Evolutionary conservation across 208 protist genomes (phyloP), one percentile per base, ranked within the genome.

Genomic region (Naegleria lovaniensis): DNA sequence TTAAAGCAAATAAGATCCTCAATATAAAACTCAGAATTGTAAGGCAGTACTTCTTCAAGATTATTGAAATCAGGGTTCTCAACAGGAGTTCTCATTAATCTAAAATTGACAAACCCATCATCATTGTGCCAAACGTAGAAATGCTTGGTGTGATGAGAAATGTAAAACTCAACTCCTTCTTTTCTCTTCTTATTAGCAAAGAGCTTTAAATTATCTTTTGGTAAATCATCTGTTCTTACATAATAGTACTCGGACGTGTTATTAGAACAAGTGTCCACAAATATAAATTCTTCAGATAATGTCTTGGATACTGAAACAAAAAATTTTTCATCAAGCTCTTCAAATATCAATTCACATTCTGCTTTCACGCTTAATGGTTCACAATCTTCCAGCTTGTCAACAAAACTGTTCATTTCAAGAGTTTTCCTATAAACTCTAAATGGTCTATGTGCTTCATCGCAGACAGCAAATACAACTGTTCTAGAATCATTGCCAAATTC

Each of bases 61-160:
- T 58, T 39, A 11, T 88, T 13, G 9, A 58, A 58, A 29, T 15
- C 9, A n/a, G 6, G 9, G 9, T 58, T 39, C 13, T 36, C 7
- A 88, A 33, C 33, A 29, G 85, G 85, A 22, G 40, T 36, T 48
- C 41, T 48, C 4, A 88, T 36, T 22, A 88, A n/a, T 88, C 22
- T 88, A 58, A 88, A 88, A 39, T 88, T 88, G 4, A 33, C 36
- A 11, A 5, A 39, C 19, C 33, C 43, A 58, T 58, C 40, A 6
- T 15, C 13, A 88, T 88, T 88, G 6, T 88, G n/a, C 16, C 19
- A 59, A 88, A 88, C 55, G 38, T 88, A 88, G 29, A 88, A 88
- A 58, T 88, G 36, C 0, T 51, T 6, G 39, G 19, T 43, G 4
- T 88, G 9, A 38, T 88, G 85, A 38, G 25, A 36, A 5, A 88